phyloP scores from a whole-genome alignment of 2,329 filamentous ascomycete genomes.

The Stemphylium lycopersici region DNA sequence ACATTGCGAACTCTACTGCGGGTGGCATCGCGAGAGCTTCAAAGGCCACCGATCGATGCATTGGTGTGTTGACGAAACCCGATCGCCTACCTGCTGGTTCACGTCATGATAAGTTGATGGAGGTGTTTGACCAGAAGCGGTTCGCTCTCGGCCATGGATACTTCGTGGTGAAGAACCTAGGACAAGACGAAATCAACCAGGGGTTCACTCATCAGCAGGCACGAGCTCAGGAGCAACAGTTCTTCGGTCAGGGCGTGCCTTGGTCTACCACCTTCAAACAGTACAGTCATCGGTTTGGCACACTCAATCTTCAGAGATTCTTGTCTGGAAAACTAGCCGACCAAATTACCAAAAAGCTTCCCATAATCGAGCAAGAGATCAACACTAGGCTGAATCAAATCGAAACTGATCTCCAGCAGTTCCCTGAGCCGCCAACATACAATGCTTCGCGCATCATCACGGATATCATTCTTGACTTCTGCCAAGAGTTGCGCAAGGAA shows the following conservation, averaged over 20 bases:
- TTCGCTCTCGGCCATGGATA: conserved; percentile 76
- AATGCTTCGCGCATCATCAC: conserved; percentile 72
- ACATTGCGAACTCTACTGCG: conserved; percentile 76
- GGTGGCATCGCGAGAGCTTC: conserved; percentile 59
- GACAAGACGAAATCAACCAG: conserved; percentile 57
- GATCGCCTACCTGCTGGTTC: conserved; percentile 68
- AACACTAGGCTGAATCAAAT: conserved; percentile 58
- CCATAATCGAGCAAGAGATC: conserved; percentile 54
- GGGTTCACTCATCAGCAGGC: conserved; percentile 55
- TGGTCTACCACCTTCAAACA: conserved; percentile 54
- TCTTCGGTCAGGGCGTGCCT: conserved; percentile 54
- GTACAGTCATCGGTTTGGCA: conserved; percentile 59
- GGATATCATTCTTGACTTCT: conserved; percentile 64
- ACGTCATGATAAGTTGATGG: conserved; percentile 61
- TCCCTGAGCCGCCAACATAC: conserved; percentile 69
- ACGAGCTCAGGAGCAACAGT: conserved; percentile 55
- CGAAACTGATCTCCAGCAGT: conserved; percentile 58
- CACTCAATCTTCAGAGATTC: conserved; percentile 54
- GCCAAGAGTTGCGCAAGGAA: conserved; percentile 59
- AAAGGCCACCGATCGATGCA: conserved; percentile 51
- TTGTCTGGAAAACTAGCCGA: conserved; percentile 58
- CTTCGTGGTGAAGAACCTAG: conserved; percentile 73
- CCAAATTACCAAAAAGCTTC: conserved; percentile 50
- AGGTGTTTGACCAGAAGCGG: conserved; percentile 66
- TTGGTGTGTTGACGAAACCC: conserved; percentile 78